Base-by-base conservation (phyloP, 441 rosid species). In the Eugenia klotzschiana region DNA sequence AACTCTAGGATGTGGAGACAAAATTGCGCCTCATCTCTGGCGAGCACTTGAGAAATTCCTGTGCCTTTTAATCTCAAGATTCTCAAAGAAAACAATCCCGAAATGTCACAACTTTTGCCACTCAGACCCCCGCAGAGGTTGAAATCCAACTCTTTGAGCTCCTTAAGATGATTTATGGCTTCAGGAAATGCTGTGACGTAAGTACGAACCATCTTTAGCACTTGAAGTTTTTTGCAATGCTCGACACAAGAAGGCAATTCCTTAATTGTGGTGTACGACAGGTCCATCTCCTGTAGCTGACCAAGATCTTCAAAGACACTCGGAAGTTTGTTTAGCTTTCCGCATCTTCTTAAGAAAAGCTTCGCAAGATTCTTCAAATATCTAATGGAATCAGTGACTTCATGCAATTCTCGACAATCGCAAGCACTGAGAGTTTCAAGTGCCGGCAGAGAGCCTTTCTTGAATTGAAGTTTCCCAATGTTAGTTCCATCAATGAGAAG, bases 261-360 rank as follows among this genome's bases (percentile, higher is more conserved):
- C 1, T 3, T 15, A 58, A 58, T 58, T 3, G 2, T 2, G 69
- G 69, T 58, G 20, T 26, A 0, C 1, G 33, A 25, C 10, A 14
- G 22, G 69, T 57, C 37, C 69, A 57, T 57, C 27, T 6, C 20
- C 69, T 26, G 0, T 14, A 7, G 37, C 69, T 14, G 20, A 57
- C 7, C 5, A 57, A 57, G 69, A 37, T 26, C 2, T 27, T 37
- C 37, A 26, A 57, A 6, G 69, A 26, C 22, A 6, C 0, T 1
- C 3, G 69, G 69, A 13, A 57, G 5, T 7, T 0, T 3, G 0
- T 14, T 6, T 26, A 58, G 5, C 5, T 26, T 0, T 1, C 14
- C 3, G 20, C 37, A 26, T 1, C 37, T 0, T 13, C 37, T 58
- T 26, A 58, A 58, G 27, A 2, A 3, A 26, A 58, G 40, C 69